Percentiles rank a stretch among this genome's conserved stretches.
phyloP scores from a whole-genome alignment of 768 basidiomycete genomes.

The Hericium alpestre region DNA sequence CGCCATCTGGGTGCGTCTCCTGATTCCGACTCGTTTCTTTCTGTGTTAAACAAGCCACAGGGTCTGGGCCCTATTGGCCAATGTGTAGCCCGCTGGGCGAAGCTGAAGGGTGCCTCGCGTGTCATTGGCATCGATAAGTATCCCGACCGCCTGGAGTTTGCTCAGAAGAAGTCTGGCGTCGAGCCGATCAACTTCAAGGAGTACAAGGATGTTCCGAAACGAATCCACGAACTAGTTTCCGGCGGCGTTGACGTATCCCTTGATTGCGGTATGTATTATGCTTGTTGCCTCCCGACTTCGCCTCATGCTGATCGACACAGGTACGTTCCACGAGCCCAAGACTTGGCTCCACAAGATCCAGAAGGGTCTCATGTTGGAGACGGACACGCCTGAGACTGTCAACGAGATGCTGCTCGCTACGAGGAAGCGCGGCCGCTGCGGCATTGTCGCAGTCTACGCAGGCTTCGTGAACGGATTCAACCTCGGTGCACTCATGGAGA shows the following conservation, averaged over 20 bases:
- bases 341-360: conserved; percentile 52
- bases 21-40: not conserved
- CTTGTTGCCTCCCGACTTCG: conserved; percentile 9
- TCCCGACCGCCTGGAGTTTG: conserved; percentile 37
- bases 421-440: conserved; percentile 43
- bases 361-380: conserved; percentile 65
- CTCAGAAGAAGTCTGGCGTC: conserved; percentile 34
- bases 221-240: conserved; percentile 49
- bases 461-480: conserved; percentile 61
- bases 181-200: conserved; percentile 52
- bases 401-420: conserved; percentile 39
- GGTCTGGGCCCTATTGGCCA: conserved; percentile 61
- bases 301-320: conserved; percentile 13
- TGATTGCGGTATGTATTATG: conserved; percentile 31
- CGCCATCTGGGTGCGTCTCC: conserved; percentile 49
- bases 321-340: conserved; percentile 66
- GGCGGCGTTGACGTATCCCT: conserved; percentile 56
- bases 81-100: conserved; percentile 48
- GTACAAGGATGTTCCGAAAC: conserved; percentile 37
- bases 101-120: conserved; percentile 56
- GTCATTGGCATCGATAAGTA: conserved; percentile 65
- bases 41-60: conserved; percentile 17
- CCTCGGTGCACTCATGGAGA: conserved; percentile 70
- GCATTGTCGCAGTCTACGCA: conserved; percentile 60
- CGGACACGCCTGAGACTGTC: conserved; percentile 56